phyloP scores from a whole-genome alignment of 805 yeast genomes.

The Lachancea meyersii region DNA sequence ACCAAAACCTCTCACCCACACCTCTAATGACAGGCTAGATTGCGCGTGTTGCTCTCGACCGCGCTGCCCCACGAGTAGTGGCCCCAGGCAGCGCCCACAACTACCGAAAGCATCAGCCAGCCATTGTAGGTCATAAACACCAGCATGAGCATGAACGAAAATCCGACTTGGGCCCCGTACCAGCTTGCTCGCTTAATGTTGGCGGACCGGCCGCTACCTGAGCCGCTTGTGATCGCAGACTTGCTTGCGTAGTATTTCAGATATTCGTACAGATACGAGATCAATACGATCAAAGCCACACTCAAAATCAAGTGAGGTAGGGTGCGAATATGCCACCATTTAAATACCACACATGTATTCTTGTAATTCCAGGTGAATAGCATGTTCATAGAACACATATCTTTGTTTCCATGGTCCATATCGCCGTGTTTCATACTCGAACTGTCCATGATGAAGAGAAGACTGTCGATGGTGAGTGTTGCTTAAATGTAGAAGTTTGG shows the following conservation, averaged over 20 bases:
- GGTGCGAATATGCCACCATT: slow-evolving; percentile 73
- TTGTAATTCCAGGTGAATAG: slow-evolving; percentile 72
- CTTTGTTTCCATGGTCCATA: slow-evolving; percentile 22
- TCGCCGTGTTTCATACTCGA: slow-evolving; percentile 18
- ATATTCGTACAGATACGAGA: slow-evolving; percentile 59
- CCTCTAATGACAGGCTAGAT: slow-evolving; percentile 26
- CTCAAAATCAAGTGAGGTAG: slow-evolving; percentile 46
- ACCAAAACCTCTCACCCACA: no score
- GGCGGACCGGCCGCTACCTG: slow-evolving; percentile 5
- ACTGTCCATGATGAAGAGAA: slow-evolving; percentile 10
- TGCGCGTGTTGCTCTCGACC: slow-evolving; percentile 11
- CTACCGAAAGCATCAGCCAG: slow-evolving; percentile 74
- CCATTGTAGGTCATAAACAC: slow-evolving; percentile 85
- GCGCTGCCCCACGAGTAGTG: slow-evolving; percentile 50
- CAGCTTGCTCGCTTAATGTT: slow-evolving; percentile 35
- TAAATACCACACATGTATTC: slow-evolving; percentile 65
- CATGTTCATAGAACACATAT: slow-evolving; percentile 60
- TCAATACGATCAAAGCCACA: slow-evolving; percentile 40
- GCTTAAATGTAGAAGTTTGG: no score
- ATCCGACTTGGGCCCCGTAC: slow-evolving; percentile 63
- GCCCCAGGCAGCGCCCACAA: slow-evolving; percentile 66
- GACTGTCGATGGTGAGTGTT: no score
- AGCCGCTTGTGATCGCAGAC: slow-evolving; percentile 1
- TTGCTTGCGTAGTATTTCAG: slow-evolving; percentile 17
- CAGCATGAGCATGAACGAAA: slow-evolving; percentile 68